These are phyloP conservation scores for Puccinia hordei DNA, from an alignment of 1,284 basidiomycete genomes.

Conservation along the genomic window DNA sequence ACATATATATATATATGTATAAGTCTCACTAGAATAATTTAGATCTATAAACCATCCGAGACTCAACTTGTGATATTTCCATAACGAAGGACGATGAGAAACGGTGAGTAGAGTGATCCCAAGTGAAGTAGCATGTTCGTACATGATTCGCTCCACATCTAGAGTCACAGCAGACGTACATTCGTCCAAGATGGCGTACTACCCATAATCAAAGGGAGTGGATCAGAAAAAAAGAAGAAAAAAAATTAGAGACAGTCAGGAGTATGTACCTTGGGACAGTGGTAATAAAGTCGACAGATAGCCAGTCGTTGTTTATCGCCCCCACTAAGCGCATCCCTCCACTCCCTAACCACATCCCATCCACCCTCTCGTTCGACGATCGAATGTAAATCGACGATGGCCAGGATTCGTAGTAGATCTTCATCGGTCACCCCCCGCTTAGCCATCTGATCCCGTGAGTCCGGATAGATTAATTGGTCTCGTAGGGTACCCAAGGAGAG, in stretches of 20 bases:
- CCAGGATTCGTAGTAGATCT: slow-evolving; percentile 73
- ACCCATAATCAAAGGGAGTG: not conserved
- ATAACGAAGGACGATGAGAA: slow-evolving; percentile 71
- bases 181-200: slow-evolving; percentile 96
- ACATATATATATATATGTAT: too few species aligned
- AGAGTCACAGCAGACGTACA: slow-evolving; percentile 91
- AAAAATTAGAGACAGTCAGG: not conserved
- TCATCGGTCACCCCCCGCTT: slow-evolving; percentile 74
- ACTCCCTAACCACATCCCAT: slow-evolving; percentile 84
- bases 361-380: slow-evolving; percentile 95
- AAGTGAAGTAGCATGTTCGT: slow-evolving; percentile 75
- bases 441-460: slow-evolving; percentile 75
- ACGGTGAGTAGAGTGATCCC: slow-evolving; percentile 60
- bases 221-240: not conserved
- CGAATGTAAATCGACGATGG: slow-evolving; percentile 79
- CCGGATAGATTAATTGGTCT: slow-evolving; percentile 82
- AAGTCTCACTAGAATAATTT: not conserved
- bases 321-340: slow-evolving; percentile 85
- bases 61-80: slow-evolving; percentile 81
- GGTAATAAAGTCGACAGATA: slow-evolving; percentile 95
- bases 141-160: slow-evolving; percentile 92
- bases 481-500: slow-evolving; percentile 87
- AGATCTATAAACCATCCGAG: not conserved
- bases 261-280: slow-evolving; percentile 76
- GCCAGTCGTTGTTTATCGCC: slow-evolving; percentile 76